Evolutionary conservation across 1,139 yeast genomes (phyloP).

Genomic region (Lodderomyces jiufengensis): DNA sequence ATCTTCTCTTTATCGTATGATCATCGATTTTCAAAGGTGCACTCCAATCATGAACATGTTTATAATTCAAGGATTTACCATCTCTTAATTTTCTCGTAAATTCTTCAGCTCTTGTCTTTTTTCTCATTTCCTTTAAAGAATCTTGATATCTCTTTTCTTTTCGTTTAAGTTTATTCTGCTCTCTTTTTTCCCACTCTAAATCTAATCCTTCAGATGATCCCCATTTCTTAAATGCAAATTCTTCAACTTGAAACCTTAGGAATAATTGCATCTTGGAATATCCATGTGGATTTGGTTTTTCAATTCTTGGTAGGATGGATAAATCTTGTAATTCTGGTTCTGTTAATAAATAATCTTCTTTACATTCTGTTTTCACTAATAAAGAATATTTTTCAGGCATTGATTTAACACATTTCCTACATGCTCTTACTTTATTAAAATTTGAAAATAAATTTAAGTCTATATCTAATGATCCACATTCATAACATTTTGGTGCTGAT

Average conservation of each 20-base stretch:
- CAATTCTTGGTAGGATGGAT: slow-evolving; percentile 66
- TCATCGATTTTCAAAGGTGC: slow-evolving; percentile 42
- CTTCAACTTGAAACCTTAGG: slow-evolving; percentile 85
- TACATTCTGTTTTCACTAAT: slow-evolving; percentile 91
- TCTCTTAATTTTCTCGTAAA: slow-evolving; percentile 67
- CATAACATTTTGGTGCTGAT: slow-evolving; percentile 74
- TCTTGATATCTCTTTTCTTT: slow-evolving; percentile 76
- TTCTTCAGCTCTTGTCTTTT: slow-evolving; percentile 89
- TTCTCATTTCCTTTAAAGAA: slow-evolving; percentile 79
- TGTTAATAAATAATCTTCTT: slow-evolving; percentile 85
- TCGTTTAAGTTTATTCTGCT: slow-evolving; percentile 63
- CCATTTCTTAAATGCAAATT: slow-evolving; percentile 92
- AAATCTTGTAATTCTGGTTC: slow-evolving; percentile 86
- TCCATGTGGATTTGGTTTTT: slow-evolving; percentile 93
- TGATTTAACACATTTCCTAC: slow-evolving; percentile 69
- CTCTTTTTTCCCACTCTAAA: slow-evolving; percentile 87
- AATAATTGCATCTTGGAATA: slow-evolving; percentile 92
- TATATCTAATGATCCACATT: slow-evolving; percentile 75
- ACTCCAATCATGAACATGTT: slow-evolving; percentile 80
- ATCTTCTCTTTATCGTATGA: slow-evolving; percentile 53
- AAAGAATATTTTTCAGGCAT: slow-evolving; percentile 86
- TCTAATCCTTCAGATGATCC: slow-evolving; percentile 86
- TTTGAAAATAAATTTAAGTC: slow-evolving; percentile 68
- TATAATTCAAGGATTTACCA: slow-evolving; percentile 46
- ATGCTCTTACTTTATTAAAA: slow-evolving; percentile 67